A percentile compares a stretch with the other conserved stretches of the same genome.
Evolutionary conservation across 345 rosid species (phyloP).

Genomic region (Mangifera indica): DNA sequence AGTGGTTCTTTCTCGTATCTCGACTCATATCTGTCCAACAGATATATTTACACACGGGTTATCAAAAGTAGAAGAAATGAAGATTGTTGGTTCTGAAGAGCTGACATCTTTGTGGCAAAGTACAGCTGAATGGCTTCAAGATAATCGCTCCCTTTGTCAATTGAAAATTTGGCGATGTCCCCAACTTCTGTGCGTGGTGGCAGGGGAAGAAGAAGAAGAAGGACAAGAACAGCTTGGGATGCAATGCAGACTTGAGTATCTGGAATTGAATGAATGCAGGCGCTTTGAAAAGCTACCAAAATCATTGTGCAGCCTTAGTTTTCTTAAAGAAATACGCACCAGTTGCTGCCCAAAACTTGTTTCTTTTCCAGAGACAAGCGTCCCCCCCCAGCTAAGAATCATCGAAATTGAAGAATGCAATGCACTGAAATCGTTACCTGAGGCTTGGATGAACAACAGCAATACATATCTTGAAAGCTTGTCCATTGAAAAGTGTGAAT

Average conservation of each 20-base stretch:
- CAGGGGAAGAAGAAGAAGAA: conserved; percentile 9
- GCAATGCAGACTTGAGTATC: neutral
- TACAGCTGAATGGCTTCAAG: neutral
- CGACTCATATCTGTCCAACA: neutral
- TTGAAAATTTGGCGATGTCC: accelerated
- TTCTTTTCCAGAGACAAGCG: too few species aligned
- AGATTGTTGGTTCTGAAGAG: neutral
- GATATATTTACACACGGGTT: neutral
- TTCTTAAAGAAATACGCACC: too few species aligned
- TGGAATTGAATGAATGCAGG: neutral
- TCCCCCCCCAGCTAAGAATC: neutral
- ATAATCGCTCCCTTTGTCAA: neutral
- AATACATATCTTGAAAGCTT: neutral
- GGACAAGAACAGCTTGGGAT: neutral
- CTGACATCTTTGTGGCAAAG: neutral
- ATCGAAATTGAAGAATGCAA: neutral
- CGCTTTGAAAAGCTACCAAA: neutral
- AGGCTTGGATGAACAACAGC: neutral
- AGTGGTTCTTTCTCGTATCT: neutral
- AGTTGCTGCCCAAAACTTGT: too few species aligned
- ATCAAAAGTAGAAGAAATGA: neutral
- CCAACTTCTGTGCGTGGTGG: neutral
- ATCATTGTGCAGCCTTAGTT: too few species aligned
- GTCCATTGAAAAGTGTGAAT: too few species aligned
- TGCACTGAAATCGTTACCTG: neutral